These are phyloP conservation scores for Mortierella sp. DNA, from an alignment of 371 early-diverging fungal genomes.

Conservation along the genomic window DNA sequence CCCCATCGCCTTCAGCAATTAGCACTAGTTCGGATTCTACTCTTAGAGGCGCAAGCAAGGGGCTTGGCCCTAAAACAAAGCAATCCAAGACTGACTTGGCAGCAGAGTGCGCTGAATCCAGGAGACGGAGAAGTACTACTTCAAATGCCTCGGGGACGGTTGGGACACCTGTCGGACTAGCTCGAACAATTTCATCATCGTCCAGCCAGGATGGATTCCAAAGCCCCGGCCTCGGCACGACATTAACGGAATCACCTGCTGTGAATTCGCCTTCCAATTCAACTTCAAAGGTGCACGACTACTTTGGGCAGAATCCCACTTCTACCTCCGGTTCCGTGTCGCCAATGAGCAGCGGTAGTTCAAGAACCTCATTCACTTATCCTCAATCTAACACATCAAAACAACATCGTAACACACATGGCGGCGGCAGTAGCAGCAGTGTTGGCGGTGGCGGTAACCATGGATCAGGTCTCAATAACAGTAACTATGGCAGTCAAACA, in stretches of 20 bases:
- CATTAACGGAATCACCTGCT: constrained; percentile 36
- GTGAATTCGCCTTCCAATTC: constrained; percentile 40
- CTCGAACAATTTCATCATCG: constrained; percentile 46
- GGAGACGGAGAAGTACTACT: constrained; percentile 37
- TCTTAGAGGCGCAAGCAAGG: constrained; percentile 17
- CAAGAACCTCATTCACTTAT: constrained; percentile 22
- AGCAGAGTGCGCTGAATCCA: constrained; percentile 32
- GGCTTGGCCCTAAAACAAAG: constrained; percentile 37
- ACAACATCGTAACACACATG: constrained; percentile 19
- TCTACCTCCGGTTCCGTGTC: constrained; percentile 38
- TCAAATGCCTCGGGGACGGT: constrained; percentile 32
- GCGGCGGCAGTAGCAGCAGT: constrained; percentile 20
- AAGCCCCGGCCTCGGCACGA: constrained; percentile 22
- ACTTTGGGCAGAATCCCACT: constrained; percentile 36
- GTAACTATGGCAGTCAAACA: constrained; percentile 22
- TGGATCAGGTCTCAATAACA: constrained; percentile 31
- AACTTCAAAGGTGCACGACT: constrained; percentile 31
- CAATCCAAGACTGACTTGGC: constrained; percentile 37
- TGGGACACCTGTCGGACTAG: constrained; percentile 31
- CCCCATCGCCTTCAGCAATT: constrained; percentile 26
- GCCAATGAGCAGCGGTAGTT: constrained; percentile 44
- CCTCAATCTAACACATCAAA: constrained; percentile 23
- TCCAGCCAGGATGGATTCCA: constrained; percentile 54
- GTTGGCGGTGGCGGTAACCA: constrained; percentile 16
- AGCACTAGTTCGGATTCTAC: constrained; percentile 8